Percentiles rank a stretch among this genome's conserved stretches.
These are phyloP conservation scores for Chytridium lagenaria DNA, from an alignment of 371 early-diverging fungal genomes.

Conservation along the genomic window DNA sequence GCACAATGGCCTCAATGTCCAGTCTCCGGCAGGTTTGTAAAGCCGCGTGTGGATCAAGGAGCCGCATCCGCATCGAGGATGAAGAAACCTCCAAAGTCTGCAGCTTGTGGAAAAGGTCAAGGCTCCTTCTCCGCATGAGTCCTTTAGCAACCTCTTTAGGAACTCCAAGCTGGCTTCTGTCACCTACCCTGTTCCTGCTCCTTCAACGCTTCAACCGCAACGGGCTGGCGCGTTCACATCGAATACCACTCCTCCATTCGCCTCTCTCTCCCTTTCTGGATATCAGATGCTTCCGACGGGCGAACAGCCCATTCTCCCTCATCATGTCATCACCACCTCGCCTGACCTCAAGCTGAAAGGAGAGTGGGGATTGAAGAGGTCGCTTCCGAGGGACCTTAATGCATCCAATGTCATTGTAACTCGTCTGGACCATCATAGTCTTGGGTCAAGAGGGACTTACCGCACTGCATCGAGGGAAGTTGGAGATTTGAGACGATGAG, in stretches of 20 bases:
- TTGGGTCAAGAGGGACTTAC: background rate
- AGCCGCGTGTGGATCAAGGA: no score
- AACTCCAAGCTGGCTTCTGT: slow-evolving; percentile 33
- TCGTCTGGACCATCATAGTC: slow-evolving; percentile 6
- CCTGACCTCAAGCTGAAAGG: slow-evolving; percentile 6
- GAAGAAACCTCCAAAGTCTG: no score
- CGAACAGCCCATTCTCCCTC: background rate
- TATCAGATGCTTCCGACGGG: background rate
- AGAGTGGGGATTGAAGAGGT: slow-evolving; percentile 35
- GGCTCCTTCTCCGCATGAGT: slow-evolving; percentile 7
- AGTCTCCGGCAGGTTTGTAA: no score
- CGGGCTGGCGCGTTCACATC: background rate
- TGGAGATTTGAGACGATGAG: slow-evolving; percentile 9
- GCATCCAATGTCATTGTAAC: slow-evolving; percentile 12
- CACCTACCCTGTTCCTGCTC: slow-evolving; percentile 17
- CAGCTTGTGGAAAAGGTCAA: no score
- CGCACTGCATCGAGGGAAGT: slow-evolving; percentile 14
- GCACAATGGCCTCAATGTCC: no score
- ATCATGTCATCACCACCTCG: slow-evolving; percentile 11
- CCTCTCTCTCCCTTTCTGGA: background rate
- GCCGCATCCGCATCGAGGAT: no score
- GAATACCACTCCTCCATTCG: background rate
- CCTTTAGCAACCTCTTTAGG: slow-evolving; percentile 31
- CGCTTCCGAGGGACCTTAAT: slow-evolving; percentile 22
- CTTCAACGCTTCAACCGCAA: background rate